These are phyloP conservation scores for Termitomyces sp. DNA, from an alignment of 768 basidiomycete genomes.

Conservation along the genomic window DNA sequence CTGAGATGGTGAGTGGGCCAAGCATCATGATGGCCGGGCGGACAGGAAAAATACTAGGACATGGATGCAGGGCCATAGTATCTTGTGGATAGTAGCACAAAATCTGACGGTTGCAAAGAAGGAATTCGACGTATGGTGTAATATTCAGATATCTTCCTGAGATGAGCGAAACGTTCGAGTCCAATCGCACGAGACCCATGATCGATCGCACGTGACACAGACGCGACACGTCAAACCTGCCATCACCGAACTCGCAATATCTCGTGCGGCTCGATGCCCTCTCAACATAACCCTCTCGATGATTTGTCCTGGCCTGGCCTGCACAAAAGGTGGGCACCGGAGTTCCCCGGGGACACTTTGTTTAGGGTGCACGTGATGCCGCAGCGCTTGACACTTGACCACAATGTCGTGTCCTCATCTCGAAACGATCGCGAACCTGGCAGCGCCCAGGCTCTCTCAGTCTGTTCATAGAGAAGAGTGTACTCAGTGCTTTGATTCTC, in stretches of 20 bases:
- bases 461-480: slow-evolving; percentile 90
- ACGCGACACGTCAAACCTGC: not conserved
- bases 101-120: too few species aligned
- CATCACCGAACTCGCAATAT: not conserved
- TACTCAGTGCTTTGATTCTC: slow-evolving; percentile 94
- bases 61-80: too few species aligned
- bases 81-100: too few species aligned
- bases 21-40: too few species aligned
- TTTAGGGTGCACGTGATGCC: not conserved
- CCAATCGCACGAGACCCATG: not conserved
- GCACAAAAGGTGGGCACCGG: not conserved
- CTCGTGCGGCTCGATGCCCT: not conserved
- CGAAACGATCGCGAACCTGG: slow-evolving; percentile 40
- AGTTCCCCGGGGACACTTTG: not conserved
- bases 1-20: too few species aligned
- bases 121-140: too few species aligned
- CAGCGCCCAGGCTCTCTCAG: slow-evolving; percentile 59
- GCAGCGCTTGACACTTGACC: not conserved
- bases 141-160: too few species aligned
- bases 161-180: too few species aligned
- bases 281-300: not conserved
- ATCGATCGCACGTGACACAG: not conserved
- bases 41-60: too few species aligned
- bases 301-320: too few species aligned
- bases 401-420: slow-evolving; percentile 52